Evolutionary conservation across 176 grass and related monocot species (phyloP).

Genomic region (Microstegium vimineum): DNA sequence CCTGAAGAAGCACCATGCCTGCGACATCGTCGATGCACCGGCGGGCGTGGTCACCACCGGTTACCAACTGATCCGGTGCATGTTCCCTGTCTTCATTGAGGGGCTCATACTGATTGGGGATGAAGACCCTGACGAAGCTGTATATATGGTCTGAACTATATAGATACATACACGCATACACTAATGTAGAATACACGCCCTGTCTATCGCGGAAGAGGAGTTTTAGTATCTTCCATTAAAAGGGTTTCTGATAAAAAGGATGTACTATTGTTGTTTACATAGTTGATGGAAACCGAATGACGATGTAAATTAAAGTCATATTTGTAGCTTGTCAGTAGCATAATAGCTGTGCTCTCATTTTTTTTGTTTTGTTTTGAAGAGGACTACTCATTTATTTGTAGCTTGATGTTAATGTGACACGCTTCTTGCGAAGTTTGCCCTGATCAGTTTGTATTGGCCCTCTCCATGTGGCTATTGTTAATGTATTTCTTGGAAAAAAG

Average conservation of each 20-base stretch:
- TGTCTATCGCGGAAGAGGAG: conserved; percentile 5
- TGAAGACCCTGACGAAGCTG: conserved; percentile 42
- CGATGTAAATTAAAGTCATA: neutral
- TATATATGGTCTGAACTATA: conserved; percentile 57
- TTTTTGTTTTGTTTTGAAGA: neutral
- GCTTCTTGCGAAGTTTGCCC: neutral
- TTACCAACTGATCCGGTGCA: conserved; percentile 60
- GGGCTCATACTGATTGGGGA: conserved; percentile 72
- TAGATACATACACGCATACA: neutral
- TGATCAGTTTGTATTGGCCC: too few relatives aligned
- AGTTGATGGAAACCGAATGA: neutral
- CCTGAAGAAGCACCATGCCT: conserved; percentile 55
- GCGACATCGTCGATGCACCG: conserved; percentile 59
- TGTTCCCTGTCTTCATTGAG: conserved; percentile 70
- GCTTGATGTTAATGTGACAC: neutral
- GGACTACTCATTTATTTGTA: neutral
- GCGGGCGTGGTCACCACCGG: conserved; percentile 39
- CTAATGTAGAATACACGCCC: neutral
- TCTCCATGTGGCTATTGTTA: too few relatives aligned
- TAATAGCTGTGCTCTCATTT: neutral
- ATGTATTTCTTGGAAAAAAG: too few relatives aligned
- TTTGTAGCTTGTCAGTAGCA: neutral
- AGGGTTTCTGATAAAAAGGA: neutral
- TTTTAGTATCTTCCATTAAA: conserved; percentile 32
- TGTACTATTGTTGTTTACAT: neutral